Conservation (phyloP, 257 asterid species). For the Eucommia ulmoides region DNA sequence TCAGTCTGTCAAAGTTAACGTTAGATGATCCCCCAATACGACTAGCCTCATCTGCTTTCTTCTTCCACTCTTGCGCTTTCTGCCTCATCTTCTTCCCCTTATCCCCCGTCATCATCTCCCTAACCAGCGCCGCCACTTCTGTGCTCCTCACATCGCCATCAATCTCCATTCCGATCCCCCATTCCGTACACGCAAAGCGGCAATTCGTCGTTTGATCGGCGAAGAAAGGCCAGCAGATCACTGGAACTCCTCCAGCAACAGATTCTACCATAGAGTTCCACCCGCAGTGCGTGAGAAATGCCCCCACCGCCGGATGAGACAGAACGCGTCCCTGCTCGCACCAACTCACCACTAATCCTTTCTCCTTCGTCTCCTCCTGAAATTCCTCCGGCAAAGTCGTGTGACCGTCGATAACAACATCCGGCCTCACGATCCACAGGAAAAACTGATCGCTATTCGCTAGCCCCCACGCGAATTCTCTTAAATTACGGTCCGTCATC, state of each 20-base stretch:
- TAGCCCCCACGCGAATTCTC: not conserved
- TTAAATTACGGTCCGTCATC: not conserved
- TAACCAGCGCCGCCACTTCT: not conserved
- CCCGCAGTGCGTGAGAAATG: not conserved
- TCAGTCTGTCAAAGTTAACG: not conserved
- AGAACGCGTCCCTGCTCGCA: not conserved
- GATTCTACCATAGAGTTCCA: not conserved
- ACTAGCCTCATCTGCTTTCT: not conserved
- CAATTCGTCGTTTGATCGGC: not conserved
- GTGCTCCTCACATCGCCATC: not conserved
- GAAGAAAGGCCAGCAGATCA: not conserved
- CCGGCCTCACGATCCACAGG: not conserved
- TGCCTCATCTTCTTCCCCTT: not conserved
- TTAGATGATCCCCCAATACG: not conserved
- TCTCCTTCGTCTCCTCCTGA: not conserved
- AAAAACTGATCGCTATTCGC: not conserved
- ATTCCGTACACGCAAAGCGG: not conserved
- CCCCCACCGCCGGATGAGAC: not conserved
- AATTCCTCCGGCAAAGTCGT: not conserved
- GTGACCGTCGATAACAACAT: not conserved
- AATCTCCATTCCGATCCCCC: not conserved
- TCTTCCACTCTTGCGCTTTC: not conserved
- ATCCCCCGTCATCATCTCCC: not conserved
- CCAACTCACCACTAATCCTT: not conserved
- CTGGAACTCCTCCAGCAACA: not conserved